Evolutionary conservation across 2,329 filamentous ascomycete species (phyloP), one percentile per base, ranked within the genome.

Genomic region (Spiromastix sp.): DNA sequence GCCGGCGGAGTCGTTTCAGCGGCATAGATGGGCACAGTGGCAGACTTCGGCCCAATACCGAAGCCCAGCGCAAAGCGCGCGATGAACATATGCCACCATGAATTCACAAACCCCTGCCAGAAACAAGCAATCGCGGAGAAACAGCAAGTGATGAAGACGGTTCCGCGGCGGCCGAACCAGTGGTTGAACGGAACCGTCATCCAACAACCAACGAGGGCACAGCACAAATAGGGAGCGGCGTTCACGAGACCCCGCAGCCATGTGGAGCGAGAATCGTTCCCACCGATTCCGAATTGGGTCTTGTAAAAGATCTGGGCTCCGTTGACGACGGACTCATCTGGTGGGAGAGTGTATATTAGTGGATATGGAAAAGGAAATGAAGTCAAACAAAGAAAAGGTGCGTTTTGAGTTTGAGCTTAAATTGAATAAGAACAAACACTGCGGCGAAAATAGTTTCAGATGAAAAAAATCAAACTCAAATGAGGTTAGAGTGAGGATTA

Each of bases 11-110:
- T 72, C 38, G 75, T 82, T 55, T 87, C 82, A 2, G 82, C 81
- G 0, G 80, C 77, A 47, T 83, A 87, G 18, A 87, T 77, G 0
- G 83, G 82, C 2, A 85, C 79, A 0, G 80, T 84, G 0, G 78
- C 76, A 13, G 77, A 76, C 52, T 86, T 86, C 11, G 79, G 70
- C 18, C 82, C 82, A 63, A 87, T 85, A 1, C 80, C 82, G 30
- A 91, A 73, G 7, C 85, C 85, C 41, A 89, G 70, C 9, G 82
- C 66, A 42, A 89, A 71, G 27, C 85, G 76, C 32, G 76, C 78
- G 27, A 74, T 67, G 39, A 91, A 70, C 45, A 86, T 72, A 48
- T 84, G 73, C 52, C 66, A 68, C 81, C 82, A 89, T 0, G 70
- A 77, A 42, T 81, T 73, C 36, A 77, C 74, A 44, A 85, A 81